A percentile compares a stretch with the other conserved stretches of the same genome.
phyloP scores from a whole-genome alignment of 352 stramenopile species.

The Globisporangium irregulare region DNA sequence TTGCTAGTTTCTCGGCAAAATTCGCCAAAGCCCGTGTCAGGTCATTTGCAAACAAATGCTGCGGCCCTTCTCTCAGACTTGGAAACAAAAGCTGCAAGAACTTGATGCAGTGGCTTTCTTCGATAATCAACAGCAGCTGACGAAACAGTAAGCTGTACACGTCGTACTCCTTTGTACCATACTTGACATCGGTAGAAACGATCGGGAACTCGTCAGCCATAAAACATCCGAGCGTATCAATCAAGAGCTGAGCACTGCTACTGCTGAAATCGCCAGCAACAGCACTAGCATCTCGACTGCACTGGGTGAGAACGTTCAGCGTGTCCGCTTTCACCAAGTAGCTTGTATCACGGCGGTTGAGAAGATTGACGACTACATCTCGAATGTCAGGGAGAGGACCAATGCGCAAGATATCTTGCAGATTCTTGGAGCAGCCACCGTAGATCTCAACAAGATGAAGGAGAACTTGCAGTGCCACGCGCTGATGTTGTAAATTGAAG shows the following conservation, averaged over 20 bases:
- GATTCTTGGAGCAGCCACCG: conserved; percentile 27
- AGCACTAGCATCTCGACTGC: conserved; percentile 26
- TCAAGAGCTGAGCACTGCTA: conserved; percentile 15
- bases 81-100: conserved; percentile 56
- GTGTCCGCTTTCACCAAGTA: conserved; percentile 64
- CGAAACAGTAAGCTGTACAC: conserved; percentile 53
- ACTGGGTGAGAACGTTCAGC: conserved; percentile 37
- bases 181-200: conserved; percentile 59
- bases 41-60: conserved; percentile 51
- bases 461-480: conserved; percentile 44
- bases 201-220: conserved; percentile 78
- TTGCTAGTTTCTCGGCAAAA: conserved; percentile 28
- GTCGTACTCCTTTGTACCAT: conserved; percentile 63
- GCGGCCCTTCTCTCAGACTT: conserved; percentile 57
- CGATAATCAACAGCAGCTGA: conserved; percentile 51
- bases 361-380: conserved; percentile 27
- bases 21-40: conserved; percentile 45
- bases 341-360: conserved; percentile 34
- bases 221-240: conserved; percentile 44
- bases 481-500: conserved; percentile 31
- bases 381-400: conserved; percentile 42
- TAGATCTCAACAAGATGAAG: conserved; percentile 42
- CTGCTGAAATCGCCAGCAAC: neutral
- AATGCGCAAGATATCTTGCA: conserved; percentile 26
- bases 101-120: conserved; percentile 40